Conservation (phyloP, 1,284 basidiomycete genomes). For the Melampsora medusae region DNA sequence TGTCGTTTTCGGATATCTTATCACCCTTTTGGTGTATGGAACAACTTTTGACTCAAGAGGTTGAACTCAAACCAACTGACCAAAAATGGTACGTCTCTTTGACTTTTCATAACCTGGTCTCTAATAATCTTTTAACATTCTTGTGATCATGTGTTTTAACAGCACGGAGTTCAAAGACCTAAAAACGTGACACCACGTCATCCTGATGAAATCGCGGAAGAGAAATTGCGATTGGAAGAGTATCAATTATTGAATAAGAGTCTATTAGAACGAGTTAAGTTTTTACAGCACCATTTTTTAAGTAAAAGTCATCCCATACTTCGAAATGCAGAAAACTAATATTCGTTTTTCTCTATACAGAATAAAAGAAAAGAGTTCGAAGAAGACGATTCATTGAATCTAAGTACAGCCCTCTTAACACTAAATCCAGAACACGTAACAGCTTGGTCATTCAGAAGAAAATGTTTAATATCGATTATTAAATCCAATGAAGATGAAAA, state of each 20-base stretch:
- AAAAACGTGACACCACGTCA: not conserved
- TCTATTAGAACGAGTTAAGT: constrained; percentile 31
- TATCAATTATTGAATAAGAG: constrained; percentile 18
- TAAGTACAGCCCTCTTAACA: constrained; percentile 24
- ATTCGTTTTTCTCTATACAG: constrained; percentile 5
- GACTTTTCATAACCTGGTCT: not conserved
- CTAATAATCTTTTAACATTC: not conserved
- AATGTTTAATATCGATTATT: constrained; percentile 11
- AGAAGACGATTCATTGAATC: constrained; percentile 10
- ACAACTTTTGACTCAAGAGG: not conserved
- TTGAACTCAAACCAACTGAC: not conserved
- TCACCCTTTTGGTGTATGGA: not conserved
- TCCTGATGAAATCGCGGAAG: constrained; percentile 10
- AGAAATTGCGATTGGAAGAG: constrained; percentile 15
- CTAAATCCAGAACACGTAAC: constrained; percentile 38
- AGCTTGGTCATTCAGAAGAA: constrained; percentile 38
- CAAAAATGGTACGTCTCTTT: not conserved
- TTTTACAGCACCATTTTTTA: not conserved
- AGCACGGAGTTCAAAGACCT: constrained; percentile 36
- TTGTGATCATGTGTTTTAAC: not conserved
- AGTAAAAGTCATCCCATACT: too few relatives aligned
- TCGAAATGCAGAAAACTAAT: too few relatives aligned
- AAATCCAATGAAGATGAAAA: constrained; percentile 3
- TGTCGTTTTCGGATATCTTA: not conserved
- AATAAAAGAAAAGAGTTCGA: constrained; percentile 5